Evolutionary conservation across 345 rosid species (phyloP).

Genomic region (Melastoma malabathricum): DNA sequence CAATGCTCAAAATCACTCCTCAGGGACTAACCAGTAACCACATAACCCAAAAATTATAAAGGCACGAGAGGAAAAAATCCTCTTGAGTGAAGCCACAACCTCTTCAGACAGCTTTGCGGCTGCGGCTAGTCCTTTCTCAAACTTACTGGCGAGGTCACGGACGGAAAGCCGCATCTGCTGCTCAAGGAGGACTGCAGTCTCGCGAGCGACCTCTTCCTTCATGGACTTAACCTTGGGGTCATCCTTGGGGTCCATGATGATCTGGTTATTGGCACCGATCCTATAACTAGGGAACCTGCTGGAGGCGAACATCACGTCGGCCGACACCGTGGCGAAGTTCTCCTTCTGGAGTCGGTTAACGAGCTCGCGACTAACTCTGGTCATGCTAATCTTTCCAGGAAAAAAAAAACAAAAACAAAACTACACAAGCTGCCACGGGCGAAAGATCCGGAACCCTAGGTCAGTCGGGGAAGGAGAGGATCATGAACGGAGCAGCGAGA

Average conservation of each 20-base stretch:
- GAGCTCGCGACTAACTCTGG: constrained; percentile 62
- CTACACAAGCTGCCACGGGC: too few relatives aligned
- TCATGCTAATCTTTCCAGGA: constrained; percentile 24
- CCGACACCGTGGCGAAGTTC: constrained; percentile 50
- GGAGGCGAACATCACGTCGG: constrained; percentile 71
- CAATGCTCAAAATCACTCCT: background rate
- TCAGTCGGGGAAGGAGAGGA: too few relatives aligned
- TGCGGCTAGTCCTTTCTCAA: constrained; percentile 89
- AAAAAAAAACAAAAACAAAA: too few relatives aligned
- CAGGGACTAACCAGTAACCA: background rate
- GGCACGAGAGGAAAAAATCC: background rate
- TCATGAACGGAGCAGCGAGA: too few relatives aligned
- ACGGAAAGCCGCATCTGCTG: constrained; percentile 93
- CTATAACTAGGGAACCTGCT: constrained; percentile 73
- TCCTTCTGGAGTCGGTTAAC: constrained; percentile 48
- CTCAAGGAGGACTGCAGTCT: constrained; percentile 79
- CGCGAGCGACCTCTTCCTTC: constrained; percentile 90
- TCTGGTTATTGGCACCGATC: constrained; percentile 69
- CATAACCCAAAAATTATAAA: background rate
- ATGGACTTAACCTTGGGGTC: constrained; percentile 64
- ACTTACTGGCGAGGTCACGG: constrained; percentile 87
- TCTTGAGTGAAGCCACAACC: constrained; percentile 21
- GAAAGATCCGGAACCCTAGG: too few relatives aligned
- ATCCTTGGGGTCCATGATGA: constrained; percentile 42
- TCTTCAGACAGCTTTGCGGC: constrained; percentile 94